Evolutionary conservation across 179 eudicot species (phyloP).

Genomic region (Camellia oleifera): DNA sequence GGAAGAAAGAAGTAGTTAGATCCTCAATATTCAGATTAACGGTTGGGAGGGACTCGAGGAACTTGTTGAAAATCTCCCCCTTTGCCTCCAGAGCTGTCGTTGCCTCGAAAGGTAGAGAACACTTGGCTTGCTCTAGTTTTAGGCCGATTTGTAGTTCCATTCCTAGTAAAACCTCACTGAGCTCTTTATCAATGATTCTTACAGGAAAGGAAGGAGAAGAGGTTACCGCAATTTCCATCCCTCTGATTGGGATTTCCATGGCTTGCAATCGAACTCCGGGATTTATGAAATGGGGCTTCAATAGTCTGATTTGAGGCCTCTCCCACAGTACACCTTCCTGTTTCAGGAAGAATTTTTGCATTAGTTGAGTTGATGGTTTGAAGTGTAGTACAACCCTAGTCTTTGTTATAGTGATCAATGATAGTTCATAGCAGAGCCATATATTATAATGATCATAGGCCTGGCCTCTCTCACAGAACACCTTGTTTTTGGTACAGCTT

Average conservation of each 20-base stretch:
- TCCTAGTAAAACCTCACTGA: conserved; percentile 26
- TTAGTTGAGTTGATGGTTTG: too few species aligned
- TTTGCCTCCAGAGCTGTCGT: conserved; percentile 50
- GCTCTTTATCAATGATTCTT: conserved; percentile 26
- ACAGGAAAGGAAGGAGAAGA: conserved; percentile 28
- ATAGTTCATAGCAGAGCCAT: too few species aligned
- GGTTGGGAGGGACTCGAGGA: conserved; percentile 36
- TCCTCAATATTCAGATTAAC: conserved; percentile 29
- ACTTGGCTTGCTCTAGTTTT: conserved; percentile 40
- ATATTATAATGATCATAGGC: too few species aligned
- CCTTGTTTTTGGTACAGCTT: too few species aligned
- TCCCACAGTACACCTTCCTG: conserved; percentile 80
- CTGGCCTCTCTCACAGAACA: too few species aligned
- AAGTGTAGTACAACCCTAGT: too few species aligned
- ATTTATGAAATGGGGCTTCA: conserved; percentile 29
- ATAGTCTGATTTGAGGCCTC: conserved; percentile 33
- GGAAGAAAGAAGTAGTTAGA: conserved; percentile 52
- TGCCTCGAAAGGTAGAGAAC: conserved; percentile 40
- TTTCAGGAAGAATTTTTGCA: neutral
- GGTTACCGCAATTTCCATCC: conserved; percentile 69
- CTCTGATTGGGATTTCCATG: conserved; percentile 56
- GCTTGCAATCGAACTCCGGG: conserved; percentile 53
- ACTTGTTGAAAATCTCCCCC: conserved; percentile 23
- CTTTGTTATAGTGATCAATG: too few species aligned
- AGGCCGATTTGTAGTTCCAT: conserved; percentile 30